Evolutionary conservation across 176 grass and related monocot species (phyloP).

Genomic region (Hyparrhenia diplandra): DNA sequence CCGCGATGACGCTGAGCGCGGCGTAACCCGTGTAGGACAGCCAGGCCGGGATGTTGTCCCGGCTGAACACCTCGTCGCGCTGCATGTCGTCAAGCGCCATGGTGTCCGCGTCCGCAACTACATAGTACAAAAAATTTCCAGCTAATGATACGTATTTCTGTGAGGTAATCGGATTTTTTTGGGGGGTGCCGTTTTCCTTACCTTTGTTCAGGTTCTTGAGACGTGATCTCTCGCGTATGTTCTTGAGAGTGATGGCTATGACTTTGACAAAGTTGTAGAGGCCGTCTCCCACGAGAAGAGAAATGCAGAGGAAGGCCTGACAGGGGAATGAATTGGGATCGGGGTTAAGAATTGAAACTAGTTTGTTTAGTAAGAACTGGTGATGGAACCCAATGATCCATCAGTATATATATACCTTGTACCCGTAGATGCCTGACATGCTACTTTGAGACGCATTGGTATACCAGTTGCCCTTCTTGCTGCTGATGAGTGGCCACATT

Average conservation of each 20-base stretch:
- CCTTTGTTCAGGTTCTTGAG: conserved; percentile 52
- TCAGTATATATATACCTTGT: conserved; percentile 47
- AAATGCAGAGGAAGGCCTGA: conserved; percentile 92
- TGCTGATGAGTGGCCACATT: conserved; percentile 89
- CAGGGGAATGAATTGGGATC: not conserved
- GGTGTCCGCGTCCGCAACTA: conserved; percentile 52
- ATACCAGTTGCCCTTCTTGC: conserved; percentile 87
- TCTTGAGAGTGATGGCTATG: conserved; percentile 54
- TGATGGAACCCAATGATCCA: not conserved
- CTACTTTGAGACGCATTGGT: conserved; percentile 45
- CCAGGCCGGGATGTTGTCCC: conserved; percentile 67
- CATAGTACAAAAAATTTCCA: not conserved
- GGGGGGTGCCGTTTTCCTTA: not conserved
- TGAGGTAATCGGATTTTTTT: not conserved
- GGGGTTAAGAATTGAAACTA: not conserved
- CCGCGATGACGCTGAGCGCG: conserved; percentile 43
- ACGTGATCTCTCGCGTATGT: conserved; percentile 49
- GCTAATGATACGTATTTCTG: not conserved
- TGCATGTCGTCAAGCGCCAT: conserved; percentile 51
- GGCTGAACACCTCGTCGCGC: conserved; percentile 68
- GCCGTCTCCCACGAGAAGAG: conserved; percentile 83
- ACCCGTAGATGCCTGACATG: conserved; percentile 86
- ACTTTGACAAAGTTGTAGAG: conserved; percentile 95
- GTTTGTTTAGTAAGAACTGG: not conserved
- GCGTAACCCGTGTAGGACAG: conserved; percentile 60